phyloP scores from a whole-genome alignment of 129 eudicot species.

The Saussurea involucrata region DNA sequence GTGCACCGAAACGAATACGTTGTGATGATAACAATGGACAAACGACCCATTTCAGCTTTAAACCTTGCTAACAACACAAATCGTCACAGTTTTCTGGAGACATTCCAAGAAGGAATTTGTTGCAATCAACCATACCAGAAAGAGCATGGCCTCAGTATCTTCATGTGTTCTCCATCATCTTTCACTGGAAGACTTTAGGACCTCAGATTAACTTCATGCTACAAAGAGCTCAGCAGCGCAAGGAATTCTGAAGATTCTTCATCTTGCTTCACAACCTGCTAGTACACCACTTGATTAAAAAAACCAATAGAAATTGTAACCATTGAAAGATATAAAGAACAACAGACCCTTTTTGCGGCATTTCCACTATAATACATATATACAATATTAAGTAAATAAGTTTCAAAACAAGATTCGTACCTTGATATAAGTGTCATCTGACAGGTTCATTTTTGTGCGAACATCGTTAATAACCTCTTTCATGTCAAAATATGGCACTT shows the following conservation, averaged over 20 bases:
- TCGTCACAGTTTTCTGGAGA: background rate
- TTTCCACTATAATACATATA: background rate
- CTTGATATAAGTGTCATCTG: constrained; percentile 44
- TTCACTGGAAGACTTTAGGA: constrained; percentile 7
- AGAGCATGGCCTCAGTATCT: background rate
- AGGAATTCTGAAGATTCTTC: constrained; percentile 53
- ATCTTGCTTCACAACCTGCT: constrained; percentile 55
- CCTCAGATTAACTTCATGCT: constrained; percentile 15
- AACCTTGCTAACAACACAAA: background rate
- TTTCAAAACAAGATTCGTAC: constrained; percentile 24
- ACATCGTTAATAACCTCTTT: constrained; percentile 36
- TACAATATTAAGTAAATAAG: background rate
- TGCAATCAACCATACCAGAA: background rate
- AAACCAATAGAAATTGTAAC: background rate
- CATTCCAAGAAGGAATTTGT: background rate
- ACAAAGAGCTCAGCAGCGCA: constrained; percentile 40
- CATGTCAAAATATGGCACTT: constrained; percentile 37
- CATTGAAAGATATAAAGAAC: background rate
- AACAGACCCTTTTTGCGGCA: background rate
- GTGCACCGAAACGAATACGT: background rate
- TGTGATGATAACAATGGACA: background rate
- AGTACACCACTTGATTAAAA: background rate
- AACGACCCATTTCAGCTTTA: background rate
- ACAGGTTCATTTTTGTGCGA: constrained; percentile 44
- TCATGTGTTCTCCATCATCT: constrained; percentile 14